Evolutionary conservation across 2,329 filamentous ascomycete species (phyloP).

Genomic region (Escovopsis sp.): DNA sequence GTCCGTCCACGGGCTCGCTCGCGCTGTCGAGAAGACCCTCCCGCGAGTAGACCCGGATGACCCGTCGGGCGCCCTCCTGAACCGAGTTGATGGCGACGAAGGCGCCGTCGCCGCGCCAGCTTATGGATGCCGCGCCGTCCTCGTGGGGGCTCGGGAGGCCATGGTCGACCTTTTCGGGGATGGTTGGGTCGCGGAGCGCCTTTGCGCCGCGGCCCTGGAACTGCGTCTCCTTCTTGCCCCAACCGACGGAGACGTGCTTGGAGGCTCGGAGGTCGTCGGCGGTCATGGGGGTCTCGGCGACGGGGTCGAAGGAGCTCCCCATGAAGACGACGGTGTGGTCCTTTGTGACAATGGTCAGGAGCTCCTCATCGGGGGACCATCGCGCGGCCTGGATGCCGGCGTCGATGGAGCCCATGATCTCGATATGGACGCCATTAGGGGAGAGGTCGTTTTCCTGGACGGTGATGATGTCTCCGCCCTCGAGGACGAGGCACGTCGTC

Average conservation of each 20-base stretch:
- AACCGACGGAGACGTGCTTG: conserved; percentile 90
- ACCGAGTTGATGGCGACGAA: conserved; percentile 77
- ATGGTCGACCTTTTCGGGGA: conserved; percentile 82
- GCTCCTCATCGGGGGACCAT: conserved; percentile 93
- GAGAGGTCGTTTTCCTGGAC: conserved; percentile 48
- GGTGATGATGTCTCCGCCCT: conserved; percentile 80
- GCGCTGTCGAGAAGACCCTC: conserved; percentile 86
- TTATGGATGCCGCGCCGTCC: conserved; percentile 56
- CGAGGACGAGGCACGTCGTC: conserved; percentile 68
- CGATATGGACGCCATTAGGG: conserved; percentile 60
- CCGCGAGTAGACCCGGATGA: conserved; percentile 79
- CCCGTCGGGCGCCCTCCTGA: conserved; percentile 53
- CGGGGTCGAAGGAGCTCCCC: conserved; percentile 78
- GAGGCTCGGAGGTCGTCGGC: conserved; percentile 71
- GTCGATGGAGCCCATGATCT: conserved; percentile 91
- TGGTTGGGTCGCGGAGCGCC: conserved; percentile 81
- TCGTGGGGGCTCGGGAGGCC: conserved; percentile 64
- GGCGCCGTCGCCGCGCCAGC: conserved; percentile 88
- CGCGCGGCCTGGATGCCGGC: conserved; percentile 76
- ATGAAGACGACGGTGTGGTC: conserved; percentile 74
- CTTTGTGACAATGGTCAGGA: conserved; percentile 70
- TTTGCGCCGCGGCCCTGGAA: conserved; percentile 84
- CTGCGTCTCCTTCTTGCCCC: conserved; percentile 97
- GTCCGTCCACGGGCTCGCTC: conserved; percentile 82
- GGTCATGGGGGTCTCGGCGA: conserved; percentile 59